A percentile compares a stretch with the other conserved stretches of the same genome.
Conservation (phyloP, 2,329 filamentous ascomycete genomes). For the Penicillium sp. region DNA sequence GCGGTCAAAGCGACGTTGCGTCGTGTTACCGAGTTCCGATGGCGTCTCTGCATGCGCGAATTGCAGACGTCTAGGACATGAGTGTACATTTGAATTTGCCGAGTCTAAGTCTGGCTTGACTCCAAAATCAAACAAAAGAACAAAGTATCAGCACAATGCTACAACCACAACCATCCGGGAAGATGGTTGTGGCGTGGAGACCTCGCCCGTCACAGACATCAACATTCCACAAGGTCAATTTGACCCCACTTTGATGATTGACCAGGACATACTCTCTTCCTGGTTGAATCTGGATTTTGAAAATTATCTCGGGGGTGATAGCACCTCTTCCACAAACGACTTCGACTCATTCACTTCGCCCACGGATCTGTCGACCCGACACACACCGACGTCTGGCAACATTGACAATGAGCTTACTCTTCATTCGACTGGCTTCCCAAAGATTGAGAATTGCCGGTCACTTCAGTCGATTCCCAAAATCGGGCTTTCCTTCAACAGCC, state of each 20-base stretch:
- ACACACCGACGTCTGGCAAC: not conserved
- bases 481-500: slow-evolving; percentile 19
- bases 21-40: slow-evolving; percentile 9
- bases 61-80: slow-evolving; percentile 21
- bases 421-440: not conserved
- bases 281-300: slow-evolving; percentile 17
- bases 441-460: not conserved
- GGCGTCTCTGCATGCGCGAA: slow-evolving; percentile 13
- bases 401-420: not conserved
- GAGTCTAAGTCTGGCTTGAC: slow-evolving; percentile 1
- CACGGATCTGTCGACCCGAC: not conserved
- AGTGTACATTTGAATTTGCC: slow-evolving; percentile 26
- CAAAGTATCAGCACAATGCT: not conserved
- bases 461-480: not conserved
- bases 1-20: slow-evolving; percentile 29
- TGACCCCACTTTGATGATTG: not conserved
- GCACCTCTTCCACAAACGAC: not conserved
- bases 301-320: not conserved
- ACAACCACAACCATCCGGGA: not conserved
- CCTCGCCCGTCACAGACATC: too few relatives aligned
- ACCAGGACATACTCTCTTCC: slow-evolving; percentile 5
- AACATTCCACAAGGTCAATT: not conserved
- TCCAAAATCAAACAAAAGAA: slow-evolving; percentile 2
- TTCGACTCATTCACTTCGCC: not conserved
- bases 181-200: not conserved